Evolutionary conservation across 2,329 filamentous ascomycete genomes (phyloP).

Genomic region (Xylariaceae sp.): DNA sequence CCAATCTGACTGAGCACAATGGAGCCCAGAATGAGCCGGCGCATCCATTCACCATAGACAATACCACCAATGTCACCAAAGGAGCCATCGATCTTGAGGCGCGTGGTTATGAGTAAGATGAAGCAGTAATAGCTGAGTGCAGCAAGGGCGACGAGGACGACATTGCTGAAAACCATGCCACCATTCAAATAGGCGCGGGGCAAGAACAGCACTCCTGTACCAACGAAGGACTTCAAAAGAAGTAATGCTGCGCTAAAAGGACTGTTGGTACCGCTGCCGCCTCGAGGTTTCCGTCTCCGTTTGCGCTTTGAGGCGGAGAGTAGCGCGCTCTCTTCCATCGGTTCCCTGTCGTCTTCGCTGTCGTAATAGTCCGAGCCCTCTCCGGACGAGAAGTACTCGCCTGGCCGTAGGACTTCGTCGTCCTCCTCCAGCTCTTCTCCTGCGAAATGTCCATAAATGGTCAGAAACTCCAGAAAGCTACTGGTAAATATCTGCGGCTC

Average conservation of each 20-base stretch:
- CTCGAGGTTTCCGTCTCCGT: slow-evolving; percentile 70
- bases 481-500: slow-evolving; percentile 70
- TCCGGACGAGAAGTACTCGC: slow-evolving; percentile 87
- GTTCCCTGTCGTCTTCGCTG: slow-evolving; percentile 65
- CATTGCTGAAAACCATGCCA: slow-evolving; percentile 93
- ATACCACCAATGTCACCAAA: slow-evolving; percentile 95
- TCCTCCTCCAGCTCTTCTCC: slow-evolving; percentile 96
- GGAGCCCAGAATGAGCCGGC: slow-evolving; percentile 77
- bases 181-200: slow-evolving; percentile 92
- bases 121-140: slow-evolving; percentile 95
- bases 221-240: slow-evolving; percentile 94
- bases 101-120: slow-evolving; percentile 82
- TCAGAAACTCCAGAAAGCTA: slow-evolving; percentile 93
- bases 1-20: slow-evolving; percentile 95
- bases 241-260: slow-evolving; percentile 76
- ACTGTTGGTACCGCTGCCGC: slow-evolving; percentile 69
- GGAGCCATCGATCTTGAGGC: slow-evolving; percentile 81
- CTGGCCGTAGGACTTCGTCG: slow-evolving; percentile 78
- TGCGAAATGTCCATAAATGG: slow-evolving; percentile 93
- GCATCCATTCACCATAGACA: slow-evolving; percentile 87
- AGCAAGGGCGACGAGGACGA: slow-evolving; percentile 82
- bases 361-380: slow-evolving; percentile 53
- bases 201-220: slow-evolving; percentile 89
- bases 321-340: slow-evolving; percentile 83
- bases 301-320: slow-evolving; percentile 69